Evolutionary conservation across 495 filamentous ascomycete genomes (phyloP), one percentile per base, ranked within the genome.

Genomic region (Talaromyces proteolyticus): DNA sequence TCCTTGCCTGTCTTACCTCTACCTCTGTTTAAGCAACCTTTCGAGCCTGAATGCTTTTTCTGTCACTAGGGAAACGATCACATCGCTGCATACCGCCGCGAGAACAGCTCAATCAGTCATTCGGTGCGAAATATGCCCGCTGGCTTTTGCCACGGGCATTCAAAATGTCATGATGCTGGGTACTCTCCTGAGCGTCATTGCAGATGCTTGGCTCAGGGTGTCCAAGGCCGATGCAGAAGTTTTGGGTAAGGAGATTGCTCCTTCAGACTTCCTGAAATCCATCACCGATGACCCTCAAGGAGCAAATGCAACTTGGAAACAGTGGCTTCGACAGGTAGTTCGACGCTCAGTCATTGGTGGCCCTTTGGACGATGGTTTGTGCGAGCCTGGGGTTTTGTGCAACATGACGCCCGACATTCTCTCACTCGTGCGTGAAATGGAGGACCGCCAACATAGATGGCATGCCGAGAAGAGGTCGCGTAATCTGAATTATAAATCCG

Each of bases 121-220:
- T 43, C 73, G 75, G 57, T 88, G 85, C 61, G 59, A 68, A 36
- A 53, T 66, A 14, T 88, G 85, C 56, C 75, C 75, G 14, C 68
- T 72, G 29, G 61, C 62, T 22, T 75, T 73, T 22, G 59, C 68
- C 20, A 70, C 70, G 1, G 68, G 65, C 7, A 54, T 80, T 16
- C 84, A 87, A 50, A 86, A 78, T 56, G 71, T 82, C 36, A 86
- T 87, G 82, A 76, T 85, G 48, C 75, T 84, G 10, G 82, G 77
- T 6, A 80, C 82, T 0, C 67, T 87, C 7, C 67, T 88, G 18
- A 82, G 79, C 17, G 77, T 81, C 11, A 69, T 84, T 23, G 79
- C 79, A 17, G 75, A 84, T 58, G 70, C 77, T 3, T 88, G 72
- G 72, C 55, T 69, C 4, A 65, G 68, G 7, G 60, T 74, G 11